Conservation (phyloP, 1,284 basidiomycete species). For the Ganoderma lucidum region DNA sequence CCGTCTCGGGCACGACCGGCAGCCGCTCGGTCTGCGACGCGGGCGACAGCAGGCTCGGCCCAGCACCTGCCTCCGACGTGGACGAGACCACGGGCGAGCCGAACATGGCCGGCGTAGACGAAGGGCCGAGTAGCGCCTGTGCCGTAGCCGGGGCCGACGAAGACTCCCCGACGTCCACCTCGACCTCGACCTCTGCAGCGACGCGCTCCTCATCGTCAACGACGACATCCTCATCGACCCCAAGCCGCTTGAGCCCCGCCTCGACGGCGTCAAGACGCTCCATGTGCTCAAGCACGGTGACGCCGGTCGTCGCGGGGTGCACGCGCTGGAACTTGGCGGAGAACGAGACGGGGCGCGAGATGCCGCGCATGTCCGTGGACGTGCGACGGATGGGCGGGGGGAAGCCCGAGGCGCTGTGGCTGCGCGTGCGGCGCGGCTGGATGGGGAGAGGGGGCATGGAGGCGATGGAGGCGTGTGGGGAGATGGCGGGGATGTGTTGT, state of each 20-base stretch:
- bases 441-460: constrained; percentile 61
- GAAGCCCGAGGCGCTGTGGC: constrained; percentile 71
- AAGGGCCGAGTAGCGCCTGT: constrained; percentile 13
- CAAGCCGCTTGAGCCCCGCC: constrained; percentile 75
- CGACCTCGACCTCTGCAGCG: constrained; percentile 41
- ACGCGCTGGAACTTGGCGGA: constrained; percentile 79
- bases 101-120: constrained; percentile 28
- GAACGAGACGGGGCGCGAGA: constrained; percentile 76
- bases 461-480: constrained; percentile 65
- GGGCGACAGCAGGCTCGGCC: constrained; percentile 34
- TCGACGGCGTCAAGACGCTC: constrained; percentile 84
- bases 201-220: constrained; percentile 62
- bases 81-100: constrained; percentile 25
- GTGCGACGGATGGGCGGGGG: constrained; percentile 69
- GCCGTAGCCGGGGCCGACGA: constrained; percentile 13
- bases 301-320: constrained; percentile 83
- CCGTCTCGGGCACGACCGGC: constrained; percentile 55
- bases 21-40: constrained; percentile 43
- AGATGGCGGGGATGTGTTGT: constrained; percentile 44
- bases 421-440: constrained; percentile 52
- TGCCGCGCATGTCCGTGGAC: constrained; percentile 63
- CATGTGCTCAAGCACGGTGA: constrained; percentile 82
- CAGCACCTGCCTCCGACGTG: constrained; percentile 15
- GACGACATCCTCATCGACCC: constrained; percentile 60
- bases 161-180: constrained; percentile 42